Evolutionary conservation across 2,329 filamentous ascomycete species (phyloP), one percentile per base, ranked within the genome.

Genomic region (Microcera coccophila): DNA sequence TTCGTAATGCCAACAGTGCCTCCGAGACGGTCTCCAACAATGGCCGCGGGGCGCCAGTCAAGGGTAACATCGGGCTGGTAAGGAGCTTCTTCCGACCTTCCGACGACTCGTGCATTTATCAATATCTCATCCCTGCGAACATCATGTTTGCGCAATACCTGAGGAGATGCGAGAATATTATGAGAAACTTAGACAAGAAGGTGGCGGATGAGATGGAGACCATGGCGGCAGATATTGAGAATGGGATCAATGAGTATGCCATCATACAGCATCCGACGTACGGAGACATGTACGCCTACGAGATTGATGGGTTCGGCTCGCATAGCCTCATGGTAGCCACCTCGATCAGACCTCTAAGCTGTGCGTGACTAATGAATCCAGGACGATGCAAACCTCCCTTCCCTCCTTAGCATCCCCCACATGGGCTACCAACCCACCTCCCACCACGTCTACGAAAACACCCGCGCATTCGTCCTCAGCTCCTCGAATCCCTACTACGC

Each of bases 81-180:
- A 80, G 91, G 41, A 90, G 86, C 52, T 89, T 90, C 21, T 96
- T 96, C 71, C 79, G 91, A 1, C 91, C 90, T 0, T 91, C 86
- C 45, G 91, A 97, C 62, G 91, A 96, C 63, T 81, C 88, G 12
- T 88, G 86, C 1, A 85, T 87, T 29, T 83, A 89, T 47, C 88
- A 91, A 60, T 91, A 90, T 64, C 82, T 94, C 56, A 87, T 96
- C 55, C 91, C 91, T 0, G 83, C 86, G 22, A 97, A 96, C 63
- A 89, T 89, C 84, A 87, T 88, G 84, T 82, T 89, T 52, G 73
- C 82, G 22, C 68, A 75, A 17, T 85, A 81, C 54, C 73, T 90
- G 3, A 66, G 68, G 10, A 68, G 72, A 1, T 63, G 74, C 55
- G 57, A 72, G 59, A 44, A 64, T 50, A 69, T 78, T 45, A 73